Conservation (phyloP, 2,329 filamentous ascomycete genomes). For the Neocucurbitaria cava region DNA sequence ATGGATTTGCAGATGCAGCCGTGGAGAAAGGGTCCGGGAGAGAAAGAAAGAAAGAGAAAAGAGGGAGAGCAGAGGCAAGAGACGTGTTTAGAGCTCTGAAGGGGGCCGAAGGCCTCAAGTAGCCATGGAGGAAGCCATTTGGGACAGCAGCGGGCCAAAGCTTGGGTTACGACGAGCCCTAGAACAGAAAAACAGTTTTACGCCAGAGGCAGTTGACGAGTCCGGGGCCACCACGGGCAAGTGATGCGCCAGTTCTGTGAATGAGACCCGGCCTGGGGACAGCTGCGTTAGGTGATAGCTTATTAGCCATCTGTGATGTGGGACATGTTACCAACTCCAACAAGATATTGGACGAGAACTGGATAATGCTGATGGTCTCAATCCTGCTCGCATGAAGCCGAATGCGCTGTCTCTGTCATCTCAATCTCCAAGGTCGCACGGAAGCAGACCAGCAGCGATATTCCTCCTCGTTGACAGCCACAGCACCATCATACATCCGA, state of each 20-base stretch:
- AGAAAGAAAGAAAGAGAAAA: constrained; percentile 32
- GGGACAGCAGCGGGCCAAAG: constrained; percentile 44
- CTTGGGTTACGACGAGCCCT: constrained; percentile 43
- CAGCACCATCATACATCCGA: constrained; percentile 22
- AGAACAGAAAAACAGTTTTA: constrained; percentile 40
- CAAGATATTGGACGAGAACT: no score
- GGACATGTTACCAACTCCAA: neutral
- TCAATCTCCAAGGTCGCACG: constrained; percentile 9
- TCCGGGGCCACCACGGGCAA: constrained; percentile 8
- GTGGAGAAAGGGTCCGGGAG: constrained; percentile 23
- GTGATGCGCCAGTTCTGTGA: constrained; percentile 8
- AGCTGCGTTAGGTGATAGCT: constrained; percentile 14
- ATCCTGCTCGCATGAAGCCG: constrained; percentile 1
- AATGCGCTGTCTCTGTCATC: neutral
- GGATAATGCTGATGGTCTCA: neutral
- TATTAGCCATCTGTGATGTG: constrained; percentile 13
- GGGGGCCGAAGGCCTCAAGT: constrained; percentile 29
- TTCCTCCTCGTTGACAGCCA: constrained; percentile 14
- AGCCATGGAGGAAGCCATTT: constrained; percentile 41
- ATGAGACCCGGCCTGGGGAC: constrained; percentile 16
- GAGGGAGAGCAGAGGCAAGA: constrained; percentile 28
- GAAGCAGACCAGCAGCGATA: constrained; percentile 15
- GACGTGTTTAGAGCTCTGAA: constrained; percentile 22
- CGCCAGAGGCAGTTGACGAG: constrained; percentile 31
- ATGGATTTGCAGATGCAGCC: constrained; percentile 31